These are phyloP conservation scores for Rhynchospora pubera DNA, from an alignment of 176 grass and related monocot species.

Conservation along the genomic window DNA sequence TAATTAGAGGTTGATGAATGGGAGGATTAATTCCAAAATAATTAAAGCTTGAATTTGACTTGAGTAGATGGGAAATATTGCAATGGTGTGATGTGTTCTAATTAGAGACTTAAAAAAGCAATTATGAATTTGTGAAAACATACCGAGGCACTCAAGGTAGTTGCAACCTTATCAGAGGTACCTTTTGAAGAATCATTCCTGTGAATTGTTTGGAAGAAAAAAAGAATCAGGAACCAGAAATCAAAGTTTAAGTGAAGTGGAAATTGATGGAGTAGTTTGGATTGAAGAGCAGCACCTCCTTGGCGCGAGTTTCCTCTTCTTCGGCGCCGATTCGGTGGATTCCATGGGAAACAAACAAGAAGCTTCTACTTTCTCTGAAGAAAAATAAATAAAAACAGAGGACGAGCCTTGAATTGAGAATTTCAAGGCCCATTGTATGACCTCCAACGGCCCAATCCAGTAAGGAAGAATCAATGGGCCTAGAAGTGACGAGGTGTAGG, in stretches of 20 bases:
- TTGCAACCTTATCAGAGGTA: constrained; percentile 33
- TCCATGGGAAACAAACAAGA: background rate
- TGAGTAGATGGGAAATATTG: too few species aligned
- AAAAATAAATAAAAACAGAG: background rate
- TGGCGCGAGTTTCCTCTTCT: constrained; percentile 32
- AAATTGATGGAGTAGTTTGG: background rate
- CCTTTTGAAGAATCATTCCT: constrained; percentile 43
- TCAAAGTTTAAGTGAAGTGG: background rate
- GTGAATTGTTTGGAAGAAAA: too few species aligned
- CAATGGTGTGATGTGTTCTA: background rate
- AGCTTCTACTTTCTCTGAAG: background rate
- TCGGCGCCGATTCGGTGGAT: constrained; percentile 23
- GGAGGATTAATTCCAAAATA: too few species aligned
- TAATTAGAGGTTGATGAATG: background rate
- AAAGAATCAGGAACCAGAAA: too few species aligned
- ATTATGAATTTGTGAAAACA: background rate
- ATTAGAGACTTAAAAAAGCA: too few species aligned
- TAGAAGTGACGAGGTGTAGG: too few species aligned
- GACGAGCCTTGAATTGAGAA: background rate
- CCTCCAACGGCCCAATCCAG: too few species aligned
- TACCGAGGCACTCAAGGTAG: constrained; percentile 29
- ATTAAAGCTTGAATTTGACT: too few species aligned
- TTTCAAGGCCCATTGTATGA: background rate
- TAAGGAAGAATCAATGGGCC: too few species aligned
- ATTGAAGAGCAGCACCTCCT: background rate